Percentiles rank a stretch among this genome's conserved stretches.
Conservation (phyloP, 192 early-diverging fungal genomes). For the Dimargaris verticillata region DNA sequence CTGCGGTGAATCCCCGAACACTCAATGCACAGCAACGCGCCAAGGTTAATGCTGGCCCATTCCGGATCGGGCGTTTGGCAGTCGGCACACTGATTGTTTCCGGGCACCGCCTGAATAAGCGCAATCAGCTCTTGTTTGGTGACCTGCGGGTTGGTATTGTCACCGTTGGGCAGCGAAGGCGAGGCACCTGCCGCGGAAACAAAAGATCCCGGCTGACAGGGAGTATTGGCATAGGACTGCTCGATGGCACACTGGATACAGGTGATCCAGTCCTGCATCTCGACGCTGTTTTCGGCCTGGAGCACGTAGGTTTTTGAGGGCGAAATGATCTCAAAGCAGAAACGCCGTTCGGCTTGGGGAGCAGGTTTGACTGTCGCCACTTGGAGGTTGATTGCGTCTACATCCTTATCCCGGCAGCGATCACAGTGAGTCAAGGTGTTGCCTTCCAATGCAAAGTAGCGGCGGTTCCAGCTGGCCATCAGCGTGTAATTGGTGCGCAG, state of each 20-base stretch:
- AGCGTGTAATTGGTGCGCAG: slow-evolving; percentile 57
- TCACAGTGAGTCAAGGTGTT: slow-evolving; percentile 35
- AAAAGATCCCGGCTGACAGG: not conserved
- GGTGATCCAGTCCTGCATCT: slow-evolving; percentile 62
- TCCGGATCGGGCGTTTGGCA: slow-evolving; percentile 44
- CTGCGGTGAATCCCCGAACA: slow-evolving; percentile 88
- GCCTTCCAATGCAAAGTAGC: slow-evolving; percentile 55
- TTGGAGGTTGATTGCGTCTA: slow-evolving; percentile 42
- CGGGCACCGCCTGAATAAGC: slow-evolving; percentile 9
- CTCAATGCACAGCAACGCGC: slow-evolving; percentile 66
- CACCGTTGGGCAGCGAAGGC: not conserved
- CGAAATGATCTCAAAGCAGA: slow-evolving; percentile 69
- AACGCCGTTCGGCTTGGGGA: slow-evolving; percentile 46
- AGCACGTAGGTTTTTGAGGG: slow-evolving; percentile 54
- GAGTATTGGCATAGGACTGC: slow-evolving; percentile 10
- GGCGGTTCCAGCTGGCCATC: slow-evolving; percentile 59
- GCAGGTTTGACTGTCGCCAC: slow-evolving; percentile 56
- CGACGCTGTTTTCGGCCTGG: slow-evolving; percentile 55
- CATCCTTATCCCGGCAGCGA: slow-evolving; percentile 35
- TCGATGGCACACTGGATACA: slow-evolving; percentile 39
- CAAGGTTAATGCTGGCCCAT: slow-evolving; percentile 76
- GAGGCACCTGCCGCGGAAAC: not conserved
- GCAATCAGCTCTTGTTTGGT: not conserved
- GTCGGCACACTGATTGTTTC: slow-evolving; percentile 38
- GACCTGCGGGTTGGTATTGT: not conserved